Percentiles rank a stretch among this genome's conserved stretches.
Conservation (phyloP, 2,329 filamentous ascomycete genomes). For the Penicillium sp. region DNA sequence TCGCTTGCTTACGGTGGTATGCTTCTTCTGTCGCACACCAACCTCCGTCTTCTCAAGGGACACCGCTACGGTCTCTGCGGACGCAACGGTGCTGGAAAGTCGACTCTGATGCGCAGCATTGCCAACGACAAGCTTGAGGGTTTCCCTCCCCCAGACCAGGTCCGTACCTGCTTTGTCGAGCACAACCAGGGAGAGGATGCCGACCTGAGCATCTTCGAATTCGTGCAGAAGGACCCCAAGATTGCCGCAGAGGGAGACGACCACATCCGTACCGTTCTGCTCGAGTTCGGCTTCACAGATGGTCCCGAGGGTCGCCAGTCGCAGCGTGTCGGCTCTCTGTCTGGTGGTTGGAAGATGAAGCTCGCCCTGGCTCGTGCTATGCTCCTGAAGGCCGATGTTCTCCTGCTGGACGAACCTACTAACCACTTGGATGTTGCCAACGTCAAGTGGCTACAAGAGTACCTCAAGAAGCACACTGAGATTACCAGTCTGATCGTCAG, state of each 20-base stretch:
- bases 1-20: constrained; percentile 97
- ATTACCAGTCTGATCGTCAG: constrained; percentile 98
- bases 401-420: constrained; percentile 96
- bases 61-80: constrained; percentile 97
- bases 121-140: constrained; percentile 95
- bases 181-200: constrained; percentile 99
- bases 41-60: constrained; percentile 90
- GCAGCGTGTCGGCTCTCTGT: constrained; percentile 90
- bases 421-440: constrained; percentile 98
- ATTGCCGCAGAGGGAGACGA: constrained; percentile 79
- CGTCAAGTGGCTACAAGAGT: constrained; percentile 93
- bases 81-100: constrained; percentile 96
- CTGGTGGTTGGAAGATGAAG: constrained; percentile 99
- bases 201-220: constrained; percentile 93
- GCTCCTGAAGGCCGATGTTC: constrained; percentile 94
- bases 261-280: constrained; percentile 80
- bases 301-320: constrained; percentile 88
- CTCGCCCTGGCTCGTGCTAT: constrained; percentile 93
- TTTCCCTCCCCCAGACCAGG: constrained; percentile 88
- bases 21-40: constrained; percentile 94
- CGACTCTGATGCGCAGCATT: constrained; percentile 98
- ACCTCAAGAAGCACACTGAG: constrained; percentile 92
- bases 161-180: constrained; percentile 97
- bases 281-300: constrained; percentile 90
- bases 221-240: constrained; percentile 85